Conservation (phyloP, 2,329 filamentous ascomycete species). For the Colletotrichum eleusines region DNA sequence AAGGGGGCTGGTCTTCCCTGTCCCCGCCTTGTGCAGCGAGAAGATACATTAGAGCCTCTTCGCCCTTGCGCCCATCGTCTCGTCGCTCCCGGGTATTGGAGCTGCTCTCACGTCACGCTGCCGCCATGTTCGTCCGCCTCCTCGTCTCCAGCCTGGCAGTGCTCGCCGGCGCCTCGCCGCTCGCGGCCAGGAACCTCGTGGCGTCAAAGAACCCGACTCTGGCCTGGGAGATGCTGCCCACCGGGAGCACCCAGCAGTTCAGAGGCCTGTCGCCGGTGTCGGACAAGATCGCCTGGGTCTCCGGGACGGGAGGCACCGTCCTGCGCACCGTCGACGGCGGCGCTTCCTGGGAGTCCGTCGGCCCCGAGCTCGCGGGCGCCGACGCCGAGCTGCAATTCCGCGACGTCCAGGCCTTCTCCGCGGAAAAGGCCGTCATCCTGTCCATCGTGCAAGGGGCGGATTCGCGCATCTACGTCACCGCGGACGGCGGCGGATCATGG, state of each 20-base stretch:
- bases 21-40: conserved; percentile 3
- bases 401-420: conserved; percentile 55
- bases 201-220: conserved; percentile 18
- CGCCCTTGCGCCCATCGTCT: neutral
- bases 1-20: conserved; percentile 17
- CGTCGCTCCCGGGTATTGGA: neutral
- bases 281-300: conserved; percentile 49
- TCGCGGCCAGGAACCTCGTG: neutral
- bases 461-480: conserved; percentile 50
- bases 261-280: conserved; percentile 50
- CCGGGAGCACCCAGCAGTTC: conserved; percentile 47
- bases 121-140: conserved; percentile 10
- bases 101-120: neutral
- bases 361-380: conserved; percentile 44
- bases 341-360: conserved; percentile 48
- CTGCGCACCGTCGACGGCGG: conserved; percentile 49
- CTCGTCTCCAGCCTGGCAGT: conserved; percentile 11
- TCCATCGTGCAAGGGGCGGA: conserved; percentile 50
- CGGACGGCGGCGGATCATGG: conserved; percentile 48
- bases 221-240: conserved; percentile 46
- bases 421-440: conserved; percentile 55
- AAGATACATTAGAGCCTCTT: neutral
- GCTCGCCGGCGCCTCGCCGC: conserved; percentile 25
- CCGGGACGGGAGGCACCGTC: conserved; percentile 49
- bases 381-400: conserved; percentile 49